Evolutionary conservation across 108 stramenopile genomes (phyloP), one percentile per base, ranked within the genome.

Genomic region (Schizochytrium sp.): DNA sequence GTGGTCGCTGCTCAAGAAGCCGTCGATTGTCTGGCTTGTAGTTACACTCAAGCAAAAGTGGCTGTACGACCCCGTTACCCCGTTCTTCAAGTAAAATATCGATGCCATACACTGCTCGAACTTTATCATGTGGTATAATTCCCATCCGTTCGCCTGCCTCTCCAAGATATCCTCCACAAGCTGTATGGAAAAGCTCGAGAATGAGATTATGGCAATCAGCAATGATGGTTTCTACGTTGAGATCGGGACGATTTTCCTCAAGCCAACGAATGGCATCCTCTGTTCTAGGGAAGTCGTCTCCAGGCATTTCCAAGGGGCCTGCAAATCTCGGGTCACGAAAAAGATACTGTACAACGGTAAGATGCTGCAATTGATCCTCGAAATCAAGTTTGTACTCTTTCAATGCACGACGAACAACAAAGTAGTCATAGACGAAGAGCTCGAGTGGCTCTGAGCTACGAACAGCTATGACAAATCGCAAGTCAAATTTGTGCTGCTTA

Each of bases 1-100:
- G 64, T 44, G 64, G 64, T 15, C 64, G 64, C 64, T 69, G 12
- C 64, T 69, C 42, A 7, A 69, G 8, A 12, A 69, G 28, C 0
- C 64, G 64, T 44, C 64, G 12, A 69, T 69, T 69, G 28, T 69
- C 64, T 38, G 64, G 64, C 64, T 69, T 69, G 64, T 69, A 69
- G 2, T 69, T 69, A 44, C 64, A 69, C 64, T 69, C 64, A 44
- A 69, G 64, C 64, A 69, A 69, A 38, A 69, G 8, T 8, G 64
- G 64, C 64, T 69, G 64, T 7, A 4, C 64, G 15, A 7, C 5
- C 7, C 64, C 64, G 28, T 69, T 15, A 44, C 15, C 64, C 5
- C 28, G 64, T 7, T 69, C 64, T 69, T 69, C 0, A 38, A 69
- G 64, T 44, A 69, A 15, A 15, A 69, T 69, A 44, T 69, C 64